Evolutionary conservation across 176 grass and related monocot genomes (phyloP).

Genomic region (Oryza glaberrima): DNA sequence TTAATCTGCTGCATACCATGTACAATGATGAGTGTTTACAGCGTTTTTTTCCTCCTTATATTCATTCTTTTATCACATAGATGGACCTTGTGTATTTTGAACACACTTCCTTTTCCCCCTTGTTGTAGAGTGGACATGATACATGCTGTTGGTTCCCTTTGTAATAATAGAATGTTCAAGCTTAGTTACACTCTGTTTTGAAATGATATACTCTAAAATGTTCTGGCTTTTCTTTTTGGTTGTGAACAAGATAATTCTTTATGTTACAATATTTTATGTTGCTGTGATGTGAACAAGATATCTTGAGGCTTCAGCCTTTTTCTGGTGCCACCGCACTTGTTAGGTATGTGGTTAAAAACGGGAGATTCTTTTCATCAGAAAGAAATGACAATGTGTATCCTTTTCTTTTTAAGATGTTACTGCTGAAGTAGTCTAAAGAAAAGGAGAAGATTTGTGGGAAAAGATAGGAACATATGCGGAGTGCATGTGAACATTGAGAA

Average conservation of each 20-base stretch:
- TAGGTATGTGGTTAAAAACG: neutral
- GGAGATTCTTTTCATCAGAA: neutral
- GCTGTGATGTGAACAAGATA: neutral
- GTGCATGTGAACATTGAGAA: neutral
- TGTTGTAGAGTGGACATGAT: neutral
- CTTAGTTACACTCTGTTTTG: neutral
- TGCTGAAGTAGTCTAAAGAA: neutral
- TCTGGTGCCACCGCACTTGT: neutral
- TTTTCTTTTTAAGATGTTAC: neutral
- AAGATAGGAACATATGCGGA: slow-evolving; percentile 14
- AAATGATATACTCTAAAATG: neutral
- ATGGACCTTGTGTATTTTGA: slow-evolving; percentile 6
- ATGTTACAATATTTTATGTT: neutral
- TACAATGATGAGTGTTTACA: slow-evolving; percentile 34
- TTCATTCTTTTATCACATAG: slow-evolving; percentile 2
- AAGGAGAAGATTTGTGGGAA: neutral
- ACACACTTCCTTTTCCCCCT: neutral
- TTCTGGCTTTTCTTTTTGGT: neutral
- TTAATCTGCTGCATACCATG: slow-evolving; percentile 34
- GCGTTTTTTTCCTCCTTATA: neutral
- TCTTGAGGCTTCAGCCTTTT: neutral
- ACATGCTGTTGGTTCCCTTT: neutral
- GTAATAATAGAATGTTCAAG: slow-evolving; percentile 12
- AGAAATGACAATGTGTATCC: neutral
- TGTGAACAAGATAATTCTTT: neutral